Conservation (phyloP, 306 rosid genomes). For the Cicer yamashitae region DNA sequence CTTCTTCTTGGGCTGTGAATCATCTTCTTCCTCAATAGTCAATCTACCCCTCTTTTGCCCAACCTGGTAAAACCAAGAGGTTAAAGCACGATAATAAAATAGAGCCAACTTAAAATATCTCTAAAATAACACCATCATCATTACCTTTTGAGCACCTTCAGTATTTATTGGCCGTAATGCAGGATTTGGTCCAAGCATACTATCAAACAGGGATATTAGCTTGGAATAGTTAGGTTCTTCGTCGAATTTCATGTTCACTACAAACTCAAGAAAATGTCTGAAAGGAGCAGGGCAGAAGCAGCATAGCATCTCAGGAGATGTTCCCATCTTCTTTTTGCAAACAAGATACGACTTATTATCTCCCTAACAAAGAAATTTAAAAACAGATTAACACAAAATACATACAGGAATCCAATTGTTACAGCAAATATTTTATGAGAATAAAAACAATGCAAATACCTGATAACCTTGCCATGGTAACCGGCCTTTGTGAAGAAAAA, state of each 20-base stretch:
- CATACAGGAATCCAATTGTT: slow-evolving; percentile 20
- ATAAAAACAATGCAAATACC: slow-evolving; percentile 50
- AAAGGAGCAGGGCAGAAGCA: slow-evolving; percentile 91
- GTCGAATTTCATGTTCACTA: slow-evolving; percentile 95
- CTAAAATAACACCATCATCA: neutral
- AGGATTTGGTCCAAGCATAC: slow-evolving; percentile 88
- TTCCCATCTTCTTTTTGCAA: slow-evolving; percentile 96
- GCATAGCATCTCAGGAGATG: slow-evolving; percentile 96
- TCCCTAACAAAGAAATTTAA: slow-evolving; percentile 56
- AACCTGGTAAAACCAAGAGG: slow-evolving; percentile 59
- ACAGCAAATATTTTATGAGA: slow-evolving; percentile 33
- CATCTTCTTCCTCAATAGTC: slow-evolving; percentile 87
- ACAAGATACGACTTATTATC: slow-evolving; percentile 95
- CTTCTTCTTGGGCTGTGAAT: slow-evolving; percentile 89
- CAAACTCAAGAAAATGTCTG: slow-evolving; percentile 86
- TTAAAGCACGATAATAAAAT: slow-evolving; percentile 49
- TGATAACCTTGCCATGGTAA: slow-evolving; percentile 98
- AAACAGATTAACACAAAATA: slow-evolving; percentile 22
- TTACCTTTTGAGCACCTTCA: slow-evolving; percentile 97
- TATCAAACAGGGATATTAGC: slow-evolving; percentile 83
- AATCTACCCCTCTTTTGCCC: slow-evolving; percentile 95
- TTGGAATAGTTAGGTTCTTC: slow-evolving; percentile 94
- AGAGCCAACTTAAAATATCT: slow-evolving; percentile 1
- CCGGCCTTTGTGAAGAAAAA: slow-evolving; percentile 87
- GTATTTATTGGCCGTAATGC: slow-evolving; percentile 87